A percentile compares a stretch with the other conserved stretches of the same genome.
Conservation (phyloP, 129 eudicot genomes). For the Apium graveolens region DNA sequence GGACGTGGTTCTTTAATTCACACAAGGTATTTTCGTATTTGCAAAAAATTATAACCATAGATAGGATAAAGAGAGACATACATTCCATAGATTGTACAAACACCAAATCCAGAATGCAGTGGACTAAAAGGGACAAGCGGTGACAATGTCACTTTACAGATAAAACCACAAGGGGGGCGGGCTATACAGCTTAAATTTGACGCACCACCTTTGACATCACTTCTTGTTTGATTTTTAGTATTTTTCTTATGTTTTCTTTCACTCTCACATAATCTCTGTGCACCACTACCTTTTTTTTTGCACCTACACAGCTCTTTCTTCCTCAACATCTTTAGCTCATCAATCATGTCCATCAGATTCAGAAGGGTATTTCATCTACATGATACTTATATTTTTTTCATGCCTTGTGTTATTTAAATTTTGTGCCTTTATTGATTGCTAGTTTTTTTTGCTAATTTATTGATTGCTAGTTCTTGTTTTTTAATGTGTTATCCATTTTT, state of each 20-base stretch:
- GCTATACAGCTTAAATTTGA: neutral
- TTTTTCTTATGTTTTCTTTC: neutral
- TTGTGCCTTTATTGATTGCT: neutral
- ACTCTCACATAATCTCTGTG: neutral
- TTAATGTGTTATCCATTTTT: neutral
- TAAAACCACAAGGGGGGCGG: neutral
- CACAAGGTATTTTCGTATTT: no score
- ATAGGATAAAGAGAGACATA: no score
- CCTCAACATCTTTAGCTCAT: neutral
- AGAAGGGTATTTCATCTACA: conserved; percentile 23
- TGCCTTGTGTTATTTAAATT: neutral
- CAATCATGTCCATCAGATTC: conserved; percentile 36
- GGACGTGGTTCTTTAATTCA: no score
- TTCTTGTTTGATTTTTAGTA: neutral
- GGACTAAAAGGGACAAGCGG: no score
- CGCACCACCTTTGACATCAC: neutral
- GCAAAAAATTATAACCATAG: no score
- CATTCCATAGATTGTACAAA: no score
- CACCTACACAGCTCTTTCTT: neutral
- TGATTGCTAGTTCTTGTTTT: neutral
- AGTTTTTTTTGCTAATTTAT: no score
- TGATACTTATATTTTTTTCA: neutral
- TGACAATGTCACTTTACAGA: no score
- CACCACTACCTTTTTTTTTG: neutral
- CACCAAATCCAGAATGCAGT: no score